A percentile compares a stretch with the other conserved stretches of the same genome.
These are phyloP conservation scores for Elaeis guineensis DNA, from an alignment of 176 grass and related monocot species.

Conservation along the genomic window DNA sequence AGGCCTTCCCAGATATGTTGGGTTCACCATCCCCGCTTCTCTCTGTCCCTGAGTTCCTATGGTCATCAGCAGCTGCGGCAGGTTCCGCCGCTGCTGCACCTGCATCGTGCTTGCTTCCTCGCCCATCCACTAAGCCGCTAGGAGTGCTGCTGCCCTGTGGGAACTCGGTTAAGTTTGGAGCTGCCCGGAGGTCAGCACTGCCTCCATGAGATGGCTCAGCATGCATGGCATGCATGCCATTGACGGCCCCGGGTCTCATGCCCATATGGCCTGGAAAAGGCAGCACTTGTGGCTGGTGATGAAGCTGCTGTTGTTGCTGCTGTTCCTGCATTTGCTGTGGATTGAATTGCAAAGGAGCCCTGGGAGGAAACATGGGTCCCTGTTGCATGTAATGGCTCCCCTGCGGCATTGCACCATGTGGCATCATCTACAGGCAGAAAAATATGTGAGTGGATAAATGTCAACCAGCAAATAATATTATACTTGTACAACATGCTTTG, in stretches of 20 bases:
- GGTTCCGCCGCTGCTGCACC: not conserved
- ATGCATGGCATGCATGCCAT: slow-evolving; percentile 67
- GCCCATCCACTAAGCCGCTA: not conserved
- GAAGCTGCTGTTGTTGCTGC: slow-evolving; percentile 25
- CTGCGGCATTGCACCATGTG: slow-evolving; percentile 41
- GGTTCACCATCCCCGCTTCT: too few species aligned
- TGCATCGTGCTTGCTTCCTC: not conserved
- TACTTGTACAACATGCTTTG: not conserved
- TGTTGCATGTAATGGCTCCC: slow-evolving; percentile 64
- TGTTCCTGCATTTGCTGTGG: slow-evolving; percentile 78
- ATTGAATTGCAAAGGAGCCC: slow-evolving; percentile 47
- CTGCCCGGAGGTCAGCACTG: slow-evolving; percentile 29
- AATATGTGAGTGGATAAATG: not conserved
- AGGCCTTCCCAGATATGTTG: not conserved
- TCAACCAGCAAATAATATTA: too few species aligned
- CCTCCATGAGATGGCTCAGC: slow-evolving; percentile 27
- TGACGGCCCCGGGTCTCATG: slow-evolving; percentile 53
- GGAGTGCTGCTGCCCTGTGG: not conserved
- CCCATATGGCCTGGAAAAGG: slow-evolving; percentile 22
- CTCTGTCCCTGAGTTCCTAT: not conserved
- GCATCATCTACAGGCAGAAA: slow-evolving; percentile 43
- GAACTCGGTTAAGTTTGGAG: slow-evolving; percentile 5
- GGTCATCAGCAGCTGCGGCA: not conserved
- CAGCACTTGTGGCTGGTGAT: slow-evolving; percentile 9
- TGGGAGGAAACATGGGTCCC: slow-evolving; percentile 64